phyloP scores from a whole-genome alignment of 106 monocot species.

The Dendrobium huoshanense region DNA sequence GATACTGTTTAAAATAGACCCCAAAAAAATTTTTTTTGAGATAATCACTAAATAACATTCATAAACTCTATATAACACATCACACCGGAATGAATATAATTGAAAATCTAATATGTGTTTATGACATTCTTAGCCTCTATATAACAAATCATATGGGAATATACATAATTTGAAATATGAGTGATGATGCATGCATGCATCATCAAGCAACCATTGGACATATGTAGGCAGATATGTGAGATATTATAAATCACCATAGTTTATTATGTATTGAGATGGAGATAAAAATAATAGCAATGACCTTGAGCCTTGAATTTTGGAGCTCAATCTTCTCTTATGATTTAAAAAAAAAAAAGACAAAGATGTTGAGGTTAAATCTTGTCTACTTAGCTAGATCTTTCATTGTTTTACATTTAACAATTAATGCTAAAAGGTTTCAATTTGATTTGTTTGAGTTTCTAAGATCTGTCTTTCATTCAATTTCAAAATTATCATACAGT shows the following conservation, averaged over 20 bases:
- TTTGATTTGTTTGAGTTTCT: not conserved
- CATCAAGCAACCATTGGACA: not conserved
- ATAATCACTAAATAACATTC: not conserved
- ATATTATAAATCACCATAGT: not conserved
- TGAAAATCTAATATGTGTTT: not conserved
- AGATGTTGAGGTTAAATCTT: too few species aligned
- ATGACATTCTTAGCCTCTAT: not conserved
- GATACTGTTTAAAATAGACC: constrained; percentile 48
- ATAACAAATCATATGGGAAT: not conserved
- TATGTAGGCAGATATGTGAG: not conserved
- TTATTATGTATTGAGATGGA: not conserved
- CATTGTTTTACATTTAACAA: not conserved
- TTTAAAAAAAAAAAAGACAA: not conserved
- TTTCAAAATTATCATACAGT: not conserved
- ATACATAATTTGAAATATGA: not conserved
- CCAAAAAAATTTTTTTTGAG: not conserved
- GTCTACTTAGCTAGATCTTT: not conserved
- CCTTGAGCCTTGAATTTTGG: not conserved
- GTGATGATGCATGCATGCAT: not conserved
- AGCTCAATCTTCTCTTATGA: not conserved
- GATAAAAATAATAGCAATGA: not conserved
- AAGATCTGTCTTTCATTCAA: not conserved
- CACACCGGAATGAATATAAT: not conserved
- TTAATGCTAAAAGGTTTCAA: not conserved
- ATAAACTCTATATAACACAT: not conserved